Evolutionary conservation across 2,329 filamentous ascomycete species (phyloP).

Genomic region (Simplicillium sp.): DNA sequence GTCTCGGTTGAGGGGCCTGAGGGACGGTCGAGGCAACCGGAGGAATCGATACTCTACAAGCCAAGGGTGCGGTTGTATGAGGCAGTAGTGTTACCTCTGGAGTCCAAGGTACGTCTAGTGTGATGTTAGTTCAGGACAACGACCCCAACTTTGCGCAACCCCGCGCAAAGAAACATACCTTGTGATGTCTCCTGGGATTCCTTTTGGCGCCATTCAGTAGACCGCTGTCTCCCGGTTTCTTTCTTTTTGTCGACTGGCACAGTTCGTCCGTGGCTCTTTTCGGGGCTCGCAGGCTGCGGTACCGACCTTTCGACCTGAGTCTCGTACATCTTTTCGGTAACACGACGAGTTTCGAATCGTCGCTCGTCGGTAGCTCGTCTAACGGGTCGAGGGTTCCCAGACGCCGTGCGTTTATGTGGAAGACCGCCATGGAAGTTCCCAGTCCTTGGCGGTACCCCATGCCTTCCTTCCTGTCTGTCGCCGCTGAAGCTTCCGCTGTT

Average conservation of each 20-base stretch:
- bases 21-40: conserved; percentile 71
- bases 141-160: neutral
- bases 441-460: conserved; percentile 23
- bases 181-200: conserved; percentile 37
- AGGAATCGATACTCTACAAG: conserved; percentile 51
- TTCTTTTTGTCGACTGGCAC: conserved; percentile 26
- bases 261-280: conserved; percentile 36
- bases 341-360: conserved; percentile 40
- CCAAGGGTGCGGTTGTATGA: conserved; percentile 62
- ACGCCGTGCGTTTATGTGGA: conserved; percentile 48
- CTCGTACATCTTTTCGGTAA: conserved; percentile 45
- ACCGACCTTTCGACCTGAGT: conserved; percentile 55
- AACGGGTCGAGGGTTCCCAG: conserved; percentile 43
- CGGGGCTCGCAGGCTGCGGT: conserved; percentile 49
- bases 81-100: conserved; percentile 68
- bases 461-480: conserved; percentile 25
- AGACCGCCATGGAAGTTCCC: conserved; percentile 25
- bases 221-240: conserved; percentile 30
- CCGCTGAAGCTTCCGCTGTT: conserved; percentile 20
- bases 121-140: conserved; percentile 12
- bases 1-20: conserved; percentile 57
- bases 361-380: conserved; percentile 33
- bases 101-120: conserved; percentile 52
- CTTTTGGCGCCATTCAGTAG: conserved; percentile 32
- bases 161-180: conserved; percentile 26